Evolutionary conservation across 2,329 filamentous ascomycete species (phyloP).

Genomic region (Fusarium torulosum): DNA sequence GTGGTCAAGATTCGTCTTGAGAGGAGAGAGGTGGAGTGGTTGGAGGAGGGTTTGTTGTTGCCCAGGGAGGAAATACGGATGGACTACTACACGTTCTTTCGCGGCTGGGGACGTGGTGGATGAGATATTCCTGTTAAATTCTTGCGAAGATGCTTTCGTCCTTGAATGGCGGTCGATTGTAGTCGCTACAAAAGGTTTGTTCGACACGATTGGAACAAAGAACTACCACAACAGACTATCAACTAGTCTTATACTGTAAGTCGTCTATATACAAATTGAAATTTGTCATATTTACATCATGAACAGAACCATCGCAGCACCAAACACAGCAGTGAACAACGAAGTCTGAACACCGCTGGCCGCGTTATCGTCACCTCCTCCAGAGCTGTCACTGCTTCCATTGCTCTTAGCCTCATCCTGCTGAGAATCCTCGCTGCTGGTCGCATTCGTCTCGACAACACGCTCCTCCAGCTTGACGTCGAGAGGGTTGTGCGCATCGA

Average conservation of each 20-base stretch:
- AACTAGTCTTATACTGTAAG: constrained; percentile 17
- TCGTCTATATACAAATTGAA: constrained; percentile 7
- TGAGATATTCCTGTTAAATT: background rate
- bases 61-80: constrained; percentile 26
- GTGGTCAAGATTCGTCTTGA: constrained; percentile 21
- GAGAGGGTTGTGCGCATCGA: constrained; percentile 62
- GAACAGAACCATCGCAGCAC: constrained; percentile 28
- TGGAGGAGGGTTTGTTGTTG: constrained; percentile 28
- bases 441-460: constrained; percentile 44
- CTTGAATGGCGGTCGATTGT: background rate
- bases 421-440: constrained; percentile 17
- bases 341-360: constrained; percentile 23
- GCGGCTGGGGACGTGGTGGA: background rate
- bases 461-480: constrained; percentile 62
- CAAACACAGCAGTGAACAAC: constrained; percentile 23
- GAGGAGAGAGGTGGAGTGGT: constrained; percentile 25
- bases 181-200: background rate
- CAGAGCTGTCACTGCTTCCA: constrained; percentile 5
- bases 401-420: constrained; percentile 26
- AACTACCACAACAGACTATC: background rate
- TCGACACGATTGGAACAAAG: background rate
- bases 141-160: background rate
- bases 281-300: constrained; percentile 37
- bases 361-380: constrained; percentile 10
- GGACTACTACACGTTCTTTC: constrained; percentile 15